Base-by-base conservation (phyloP, 257 asterid species). In the Solanum peruvianum region DNA sequence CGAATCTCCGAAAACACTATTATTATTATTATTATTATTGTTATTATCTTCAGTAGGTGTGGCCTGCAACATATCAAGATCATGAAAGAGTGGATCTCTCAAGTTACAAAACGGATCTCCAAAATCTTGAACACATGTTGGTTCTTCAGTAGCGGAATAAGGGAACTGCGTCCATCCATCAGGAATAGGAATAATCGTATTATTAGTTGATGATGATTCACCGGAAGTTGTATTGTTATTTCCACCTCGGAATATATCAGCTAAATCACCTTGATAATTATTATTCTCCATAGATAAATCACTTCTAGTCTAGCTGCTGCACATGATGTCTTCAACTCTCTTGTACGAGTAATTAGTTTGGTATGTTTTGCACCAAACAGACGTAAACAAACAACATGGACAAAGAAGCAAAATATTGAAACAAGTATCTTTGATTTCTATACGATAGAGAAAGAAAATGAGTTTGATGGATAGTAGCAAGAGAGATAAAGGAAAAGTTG, bases 51-150 rank as follows among this genome's bases (percentile, higher is more conserved):
- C 6, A 4, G 0, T 69, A 4, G 80, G 27, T 20, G 33, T 4
- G 3, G 80, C 25, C 41, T 56, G 31, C 80, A 45, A 11, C 87
- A 90, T 58, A 44, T 89, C 87, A 35, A 89, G 47, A 12, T 75
- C 93, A 5, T 91, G 92, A 56, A 94, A 92, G 11, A 94, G 94
- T 49, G 98, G 98, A 94, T 97, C 99, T 90, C 94, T 86, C 81
- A 88, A 56, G 89, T 85, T 92, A 72, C 91, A 72, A 70, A 96
- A 94, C 31, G 98, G 99, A 87, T 97, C 94, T 33, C 98, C 99
- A 85, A 97, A 95, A 25, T 92, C 94, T 15, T 94, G 97, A 2
- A 62, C 56, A 13, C 21, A 25, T 9, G n/a, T 69, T 9, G 86
- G 86, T 90, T 88, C 92, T 76, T 89, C 90, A 21, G 73, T 85